Evolutionary conservation across 371 early-diverging fungal species (phyloP), one percentile per base, ranked within the genome.

Genomic region (Thermomucor indicae-seudaticae): DNA sequence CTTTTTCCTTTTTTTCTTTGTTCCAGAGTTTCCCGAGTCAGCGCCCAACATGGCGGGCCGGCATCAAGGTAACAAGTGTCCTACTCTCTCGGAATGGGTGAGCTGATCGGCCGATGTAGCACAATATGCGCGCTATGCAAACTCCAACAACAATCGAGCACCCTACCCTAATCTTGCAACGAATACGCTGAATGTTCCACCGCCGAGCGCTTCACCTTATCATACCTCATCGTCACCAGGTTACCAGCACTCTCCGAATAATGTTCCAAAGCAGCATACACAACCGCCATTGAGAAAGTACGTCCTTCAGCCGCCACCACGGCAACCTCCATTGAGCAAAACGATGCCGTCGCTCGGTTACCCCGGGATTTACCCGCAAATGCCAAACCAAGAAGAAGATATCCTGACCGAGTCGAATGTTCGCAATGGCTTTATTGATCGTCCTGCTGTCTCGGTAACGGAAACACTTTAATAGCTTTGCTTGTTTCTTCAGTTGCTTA

Each of bases 361-460:
- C 52, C 82, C 88, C n/a, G 90, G 83, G 41, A 79, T 86, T 43
- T 85, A 81, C 49, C 86, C 87, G 10, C 83, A 85, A 34, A 55
- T 63, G 8, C 57, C 72, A 10, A 69, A 61, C 16, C 84, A 85
- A 52, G 78, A 74, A 20, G 88, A 86, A 59, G 81, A 81, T 52
- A 67, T 63, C 24, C 63, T 87, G 63, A 85, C 78, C 4, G 82
- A 82, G 49, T 69, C 72, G 24, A 84, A 82, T 51, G 83, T 90
- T 20, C 81, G 87, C n/a, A 75, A 78, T 48, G 90, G 90, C 20
- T 85, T 79, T 48, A 70, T 75, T 2, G 86, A 87, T 54, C 65
- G 64, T 28, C 76, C 79, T 25, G 65, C 79, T 23, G 76, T 84
- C 24, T 69, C 62, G 34, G 70, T 57, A 66, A 55, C n/a, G n/a